Evolutionary conservation across 2,329 filamentous ascomycete genomes (phyloP).

Genomic region (Venturia aucupariae): DNA sequence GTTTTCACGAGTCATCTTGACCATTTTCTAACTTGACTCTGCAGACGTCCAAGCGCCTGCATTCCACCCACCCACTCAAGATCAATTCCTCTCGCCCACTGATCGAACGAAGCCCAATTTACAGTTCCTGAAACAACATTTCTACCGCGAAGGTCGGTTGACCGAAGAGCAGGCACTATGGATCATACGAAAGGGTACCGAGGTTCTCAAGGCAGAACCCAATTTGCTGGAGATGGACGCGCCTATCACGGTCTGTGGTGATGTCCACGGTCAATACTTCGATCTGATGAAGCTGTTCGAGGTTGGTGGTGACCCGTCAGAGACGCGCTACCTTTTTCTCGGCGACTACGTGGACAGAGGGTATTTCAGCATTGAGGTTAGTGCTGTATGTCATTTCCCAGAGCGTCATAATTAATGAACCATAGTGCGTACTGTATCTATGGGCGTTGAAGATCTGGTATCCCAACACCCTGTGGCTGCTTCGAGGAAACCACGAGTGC

Average conservation of each 20-base stretch:
- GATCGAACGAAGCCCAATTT: slow-evolving; percentile 85
- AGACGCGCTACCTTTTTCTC: slow-evolving; percentile 93
- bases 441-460: slow-evolving; percentile 99
- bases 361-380: slow-evolving; percentile 92
- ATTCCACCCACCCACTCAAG: slow-evolving; percentile 82
- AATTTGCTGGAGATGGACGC: slow-evolving; percentile 99
- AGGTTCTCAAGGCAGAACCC: slow-evolving; percentile 80
- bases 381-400: slow-evolving; percentile 15
- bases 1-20: not conserved
- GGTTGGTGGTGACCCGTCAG: slow-evolving; percentile 90
- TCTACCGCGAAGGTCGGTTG: slow-evolving; percentile 92
- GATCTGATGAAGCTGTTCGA: slow-evolving; percentile 99
- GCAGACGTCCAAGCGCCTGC: slow-evolving; percentile 95
- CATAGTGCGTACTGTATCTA: slow-evolving; percentile 82
- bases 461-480: slow-evolving; percentile 90
- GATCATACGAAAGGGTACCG: slow-evolving; percentile 82
- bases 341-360: slow-evolving; percentile 97
- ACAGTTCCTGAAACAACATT: slow-evolving; percentile 92
- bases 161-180: slow-evolving; percentile 96
- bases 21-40: not conserved
- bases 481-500: slow-evolving; percentile 97
- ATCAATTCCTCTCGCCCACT: slow-evolving; percentile 86
- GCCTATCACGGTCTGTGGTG: slow-evolving; percentile 95
- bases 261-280: slow-evolving; percentile 98
- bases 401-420: slow-evolving; percentile 19